Base-by-base conservation (phyloP, 768 basidiomycete genomes). In the Kwoniella mangroviensis region DNA sequence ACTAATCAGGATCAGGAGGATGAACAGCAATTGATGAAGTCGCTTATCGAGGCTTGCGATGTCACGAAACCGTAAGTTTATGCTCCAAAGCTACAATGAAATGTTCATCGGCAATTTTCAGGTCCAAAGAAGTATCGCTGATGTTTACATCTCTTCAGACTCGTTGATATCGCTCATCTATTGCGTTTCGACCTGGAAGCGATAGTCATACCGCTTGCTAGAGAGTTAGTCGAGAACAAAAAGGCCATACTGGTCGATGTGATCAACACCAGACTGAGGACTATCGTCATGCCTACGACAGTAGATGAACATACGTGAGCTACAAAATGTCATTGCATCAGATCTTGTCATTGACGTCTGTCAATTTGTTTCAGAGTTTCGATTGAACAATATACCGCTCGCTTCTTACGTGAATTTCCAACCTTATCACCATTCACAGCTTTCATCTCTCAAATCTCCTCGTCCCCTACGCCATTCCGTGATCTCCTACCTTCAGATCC, bases 161-260 rank as follows among this genome's bases (percentile, higher is more conserved):
- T 84, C 41, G 73, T 69, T 21, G 81, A 82, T 15, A 79, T 84
- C 17, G 82, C 82, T 15, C 77, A 78, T 63, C 40, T 73, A 4
- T 72, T 82, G 0, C 75, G 77, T 0, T 79, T 76, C 55, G 79
- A 82, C 58, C 73, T 84, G 19, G 78, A 82, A n/a, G 75, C 70
- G 0, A 92, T 96, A 75, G 87, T 96, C 0, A 92, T 91, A 77
- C 92, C 94, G 0, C 89, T 92, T n/a, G 95, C 96, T 10, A 88
- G 93, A 19, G 94, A 94, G 88, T 86, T 99, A 40, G 91, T 98
- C 40, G 90, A 92, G 69, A 94, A 94, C 83, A 87, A 92, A 63
- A 88, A 92, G 77, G 96, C 93, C 5, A 93, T 93, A 75, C 85
- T 98, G 28, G 90, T 97, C 53, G 94, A 98, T 71, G 87, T 89